A percentile compares a stretch with the other conserved stretches of the same genome.
These are phyloP conservation scores for Chamaecyparis obtusa DNA, from an alignment of 75 land plant species.

Conservation along the genomic window DNA sequence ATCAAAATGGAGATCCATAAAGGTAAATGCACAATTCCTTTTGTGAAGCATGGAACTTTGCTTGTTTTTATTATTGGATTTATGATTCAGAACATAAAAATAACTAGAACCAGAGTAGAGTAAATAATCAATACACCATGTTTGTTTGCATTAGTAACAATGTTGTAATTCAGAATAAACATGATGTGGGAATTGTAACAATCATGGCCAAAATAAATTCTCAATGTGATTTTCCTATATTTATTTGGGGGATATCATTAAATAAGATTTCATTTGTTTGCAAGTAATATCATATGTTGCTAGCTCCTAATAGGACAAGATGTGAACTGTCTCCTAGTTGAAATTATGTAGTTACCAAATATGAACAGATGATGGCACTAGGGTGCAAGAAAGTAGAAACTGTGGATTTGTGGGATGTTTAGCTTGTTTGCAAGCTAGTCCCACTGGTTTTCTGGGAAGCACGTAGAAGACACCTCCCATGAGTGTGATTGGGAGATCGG, in stretches of 20 bases:
- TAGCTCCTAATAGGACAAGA: not conserved
- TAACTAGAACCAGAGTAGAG: not conserved
- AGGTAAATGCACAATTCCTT: slow-evolving; percentile 34
- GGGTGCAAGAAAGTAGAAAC: too few relatives aligned
- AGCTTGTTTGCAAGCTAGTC: too few relatives aligned
- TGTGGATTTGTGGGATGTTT: too few relatives aligned
- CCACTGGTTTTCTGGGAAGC: too few relatives aligned
- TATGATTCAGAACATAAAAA: not conserved
- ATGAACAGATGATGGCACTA: too few relatives aligned
- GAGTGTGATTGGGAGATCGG: too few relatives aligned
- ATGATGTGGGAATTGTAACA: not conserved
- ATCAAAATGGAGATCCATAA: slow-evolving; percentile 84
- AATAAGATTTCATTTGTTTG: not conserved
- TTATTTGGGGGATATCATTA: not conserved
- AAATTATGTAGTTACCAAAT: not conserved
- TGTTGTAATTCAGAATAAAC: not conserved
- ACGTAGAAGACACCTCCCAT: too few relatives aligned
- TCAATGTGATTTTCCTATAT: not conserved
- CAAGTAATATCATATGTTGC: not conserved
- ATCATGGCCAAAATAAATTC: not conserved
- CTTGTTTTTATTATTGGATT: not conserved
- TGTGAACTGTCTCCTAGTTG: not conserved
- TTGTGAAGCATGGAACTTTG: not conserved
- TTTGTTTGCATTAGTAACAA: not conserved
- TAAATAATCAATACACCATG: not conserved